A percentile compares a stretch with the other conserved stretches of the same genome.
phyloP scores from a whole-genome alignment of 371 early-diverging fungal genomes.

The Mucor racemosus region DNA sequence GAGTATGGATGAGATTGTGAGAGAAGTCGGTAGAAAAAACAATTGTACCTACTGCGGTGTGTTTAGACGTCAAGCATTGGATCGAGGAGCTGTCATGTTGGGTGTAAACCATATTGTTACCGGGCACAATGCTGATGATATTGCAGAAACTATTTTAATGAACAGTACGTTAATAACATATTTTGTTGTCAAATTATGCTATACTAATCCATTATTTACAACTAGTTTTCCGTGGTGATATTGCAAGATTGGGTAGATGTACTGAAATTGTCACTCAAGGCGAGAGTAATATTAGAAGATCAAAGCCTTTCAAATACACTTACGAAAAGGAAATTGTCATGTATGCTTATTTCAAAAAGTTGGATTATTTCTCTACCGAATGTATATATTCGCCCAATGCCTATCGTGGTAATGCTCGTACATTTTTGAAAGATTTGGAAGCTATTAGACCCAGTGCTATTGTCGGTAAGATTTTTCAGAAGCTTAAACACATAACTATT shows the following conservation, averaged over 20 bases:
- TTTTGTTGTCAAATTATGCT: not conserved
- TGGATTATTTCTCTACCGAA: constrained; percentile 99
- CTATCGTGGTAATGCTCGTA: constrained; percentile 96
- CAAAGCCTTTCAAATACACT: constrained; percentile 99
- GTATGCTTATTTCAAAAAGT: constrained; percentile 99
- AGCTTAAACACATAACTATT: not conserved
- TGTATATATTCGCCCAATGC: constrained; percentile 99
- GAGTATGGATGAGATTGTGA: constrained; percentile 99
- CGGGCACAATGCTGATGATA: constrained; percentile 99
- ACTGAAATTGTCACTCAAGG: constrained; percentile 89
- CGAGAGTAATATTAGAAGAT: constrained; percentile 81
- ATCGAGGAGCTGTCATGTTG: constrained; percentile 94
- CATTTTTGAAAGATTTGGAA: constrained; percentile 97
- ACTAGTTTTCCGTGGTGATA: constrained; percentile 95
- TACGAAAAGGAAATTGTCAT: constrained; percentile 99
- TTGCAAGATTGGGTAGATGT: constrained; percentile 93
- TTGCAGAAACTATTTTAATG: constrained; percentile 99
- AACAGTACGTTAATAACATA: constrained; percentile 75
- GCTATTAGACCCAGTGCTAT: constrained; percentile 91
- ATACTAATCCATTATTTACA: not conserved
- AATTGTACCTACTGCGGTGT: constrained; percentile 99
- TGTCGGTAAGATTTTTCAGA: constrained; percentile 64
- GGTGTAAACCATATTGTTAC: constrained; percentile 97
- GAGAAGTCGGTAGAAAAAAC: constrained; percentile 94
- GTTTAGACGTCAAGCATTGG: constrained; percentile 98